Evolutionary conservation across 2,329 filamentous ascomycete species (phyloP), one percentile per base, ranked within the genome.

Genomic region (Aspergillus neoniger): DNA sequence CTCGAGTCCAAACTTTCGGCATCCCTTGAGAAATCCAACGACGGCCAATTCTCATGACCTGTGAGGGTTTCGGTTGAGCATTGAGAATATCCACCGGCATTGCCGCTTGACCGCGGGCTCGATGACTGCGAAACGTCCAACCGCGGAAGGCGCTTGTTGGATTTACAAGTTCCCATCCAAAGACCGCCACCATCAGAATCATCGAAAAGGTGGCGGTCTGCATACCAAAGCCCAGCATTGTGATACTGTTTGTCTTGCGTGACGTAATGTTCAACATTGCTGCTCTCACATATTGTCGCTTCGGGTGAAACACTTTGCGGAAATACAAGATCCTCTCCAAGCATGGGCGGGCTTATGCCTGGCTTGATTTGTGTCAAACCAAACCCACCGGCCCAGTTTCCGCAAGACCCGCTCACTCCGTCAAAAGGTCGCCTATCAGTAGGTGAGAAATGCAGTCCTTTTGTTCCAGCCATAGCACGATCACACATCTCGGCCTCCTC

Each of bases 291-390:
- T 69, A 91, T 88, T 15, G 92, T 96, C 57, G 88, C 86, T 74
- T 94, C 89, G 5, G 94, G 94, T 25, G 93, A 96, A 9, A 85
- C 83, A 72, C 92, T 96, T 72, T 85, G 86, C 36, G 92, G 91
- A 73, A 97, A 96, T 25, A 83, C 81, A 57, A 98, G 84, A 66
- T 96, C 90, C 59, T 82, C 80, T 58, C 94, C 94, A 10, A 96
- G 85, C 92, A 98, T 96, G 9, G 94, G 94, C 43, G 94, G 94
- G 44, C 83, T 84, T 25, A 83, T 83, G 47, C 81, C 80, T 62
- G 87, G 87, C 21, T 82, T 82, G 79, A 86, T 84, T 25, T 81
- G 80, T 62, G 82, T 78, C 41, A 86, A 67, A n/a, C 65, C 65
- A 12, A 61, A 49, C 28, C 65, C 62, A 43, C 66, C 66, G 55